Conservation (phyloP, 345 rosid species). For the Arabidopsis thaliana region TAIR10.1 NC_003074.8:22623001-22623500, state of each 20-base stretch:
- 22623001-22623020: constrained; percentile 90
- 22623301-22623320: background rate
- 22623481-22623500: constrained; percentile 33
- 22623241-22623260: constrained; percentile 46
- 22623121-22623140: constrained; percentile 22
- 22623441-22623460: constrained; percentile 14
- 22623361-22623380: constrained; percentile 51
- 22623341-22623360: constrained; percentile 37
- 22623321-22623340: constrained; percentile 34
- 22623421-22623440: constrained; percentile 49
- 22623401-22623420: constrained; percentile 48
- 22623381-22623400: constrained; percentile 46
- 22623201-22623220: constrained; percentile 78
- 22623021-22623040: constrained; percentile 65
- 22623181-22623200: constrained; percentile 83
- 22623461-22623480: constrained; percentile 21
- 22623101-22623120: background rate
- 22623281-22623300: constrained; percentile 13
- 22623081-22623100: background rate
- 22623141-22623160: constrained; percentile 63
- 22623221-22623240: constrained; percentile 86
- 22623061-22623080: constrained; percentile 51
- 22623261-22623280: constrained; percentile 59
- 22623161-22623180: constrained; percentile 68
- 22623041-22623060: constrained; percentile 77